Conservation (phyloP, 2,329 filamentous ascomycete genomes). For the Xylariaceae sp. region DNA sequence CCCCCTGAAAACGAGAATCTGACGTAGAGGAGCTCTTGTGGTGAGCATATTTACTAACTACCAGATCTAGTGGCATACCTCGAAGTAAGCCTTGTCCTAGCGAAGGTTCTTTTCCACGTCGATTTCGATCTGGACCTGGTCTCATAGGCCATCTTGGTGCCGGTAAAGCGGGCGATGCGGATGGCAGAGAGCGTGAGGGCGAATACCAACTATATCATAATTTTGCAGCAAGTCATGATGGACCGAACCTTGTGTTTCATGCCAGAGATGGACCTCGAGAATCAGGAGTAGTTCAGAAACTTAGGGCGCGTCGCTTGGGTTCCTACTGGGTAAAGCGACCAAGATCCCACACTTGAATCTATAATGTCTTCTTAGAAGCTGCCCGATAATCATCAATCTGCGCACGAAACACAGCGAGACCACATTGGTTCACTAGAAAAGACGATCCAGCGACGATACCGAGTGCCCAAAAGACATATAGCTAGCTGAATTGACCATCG, state of each 20-base stretch:
- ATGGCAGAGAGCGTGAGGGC: background rate
- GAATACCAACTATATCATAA: background rate
- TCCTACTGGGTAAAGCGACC: no score
- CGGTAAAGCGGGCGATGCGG: background rate
- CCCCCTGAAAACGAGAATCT: no score
- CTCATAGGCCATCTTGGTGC: background rate
- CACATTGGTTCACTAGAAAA: no score
- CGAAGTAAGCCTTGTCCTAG: conserved; percentile 22
- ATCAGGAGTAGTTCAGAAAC: background rate
- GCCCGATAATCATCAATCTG: no score
- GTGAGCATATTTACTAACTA: background rate
- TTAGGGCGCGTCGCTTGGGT: background rate
- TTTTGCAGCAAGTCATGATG: background rate
- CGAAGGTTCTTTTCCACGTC: conserved; percentile 19
- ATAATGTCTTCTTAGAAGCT: no score
- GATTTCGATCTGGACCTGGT: conserved; percentile 8
- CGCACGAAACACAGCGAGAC: no score
- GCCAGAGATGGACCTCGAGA: background rate
- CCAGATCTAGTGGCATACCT: conserved; percentile 22
- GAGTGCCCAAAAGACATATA: no score
- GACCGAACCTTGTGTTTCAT: background rate
- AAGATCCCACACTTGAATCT: no score
- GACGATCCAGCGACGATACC: no score
- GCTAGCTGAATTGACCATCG: no score
- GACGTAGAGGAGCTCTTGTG: background rate